phyloP scores from a whole-genome alignment of 208 protist species.

The Angomonas desouzai region DNA sequence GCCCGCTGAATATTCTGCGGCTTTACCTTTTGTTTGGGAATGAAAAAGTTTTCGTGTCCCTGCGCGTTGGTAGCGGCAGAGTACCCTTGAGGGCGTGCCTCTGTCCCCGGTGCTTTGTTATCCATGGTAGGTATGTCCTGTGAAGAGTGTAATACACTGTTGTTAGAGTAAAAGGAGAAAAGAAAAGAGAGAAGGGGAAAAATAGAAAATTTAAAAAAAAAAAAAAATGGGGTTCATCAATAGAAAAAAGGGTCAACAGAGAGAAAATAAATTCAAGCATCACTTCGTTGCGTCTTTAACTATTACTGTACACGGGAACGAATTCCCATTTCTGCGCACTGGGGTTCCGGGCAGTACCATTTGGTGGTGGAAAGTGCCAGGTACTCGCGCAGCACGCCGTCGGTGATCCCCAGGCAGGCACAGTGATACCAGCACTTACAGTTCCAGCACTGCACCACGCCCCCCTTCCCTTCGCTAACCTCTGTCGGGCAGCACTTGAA shows the following conservation, averaged over 20 bases:
- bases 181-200: conserved; percentile 12
- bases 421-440: conserved; percentile 80
- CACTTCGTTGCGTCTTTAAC: too few species aligned
- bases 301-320: conserved; percentile 35
- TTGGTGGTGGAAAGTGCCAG: conserved; percentile 68
- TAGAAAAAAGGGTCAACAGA: background rate
- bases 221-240: conserved; percentile 15
- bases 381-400: conserved; percentile 48
- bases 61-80: conserved; percentile 30
- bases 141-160: background rate
- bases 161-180: conserved; percentile 13
- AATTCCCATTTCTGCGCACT: conserved; percentile 61
- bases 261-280: background rate
- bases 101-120: conserved; percentile 77
- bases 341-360: conserved; percentile 81
- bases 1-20: conserved; percentile 72
- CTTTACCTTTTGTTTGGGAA: conserved; percentile 39
- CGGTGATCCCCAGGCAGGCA: conserved; percentile 57
- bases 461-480: conserved; percentile 46
- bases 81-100: conserved; percentile 58
- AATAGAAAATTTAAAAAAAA: too few species aligned
- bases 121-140: conserved; percentile 36
- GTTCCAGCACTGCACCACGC: conserved; percentile 63
- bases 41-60: conserved; percentile 74
- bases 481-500: conserved; percentile 83